These are phyloP conservation scores for Coccomyxa subellipsoidea DNA, from an alignment of 163 green algal genomes.

Conservation along the genomic window DNA sequence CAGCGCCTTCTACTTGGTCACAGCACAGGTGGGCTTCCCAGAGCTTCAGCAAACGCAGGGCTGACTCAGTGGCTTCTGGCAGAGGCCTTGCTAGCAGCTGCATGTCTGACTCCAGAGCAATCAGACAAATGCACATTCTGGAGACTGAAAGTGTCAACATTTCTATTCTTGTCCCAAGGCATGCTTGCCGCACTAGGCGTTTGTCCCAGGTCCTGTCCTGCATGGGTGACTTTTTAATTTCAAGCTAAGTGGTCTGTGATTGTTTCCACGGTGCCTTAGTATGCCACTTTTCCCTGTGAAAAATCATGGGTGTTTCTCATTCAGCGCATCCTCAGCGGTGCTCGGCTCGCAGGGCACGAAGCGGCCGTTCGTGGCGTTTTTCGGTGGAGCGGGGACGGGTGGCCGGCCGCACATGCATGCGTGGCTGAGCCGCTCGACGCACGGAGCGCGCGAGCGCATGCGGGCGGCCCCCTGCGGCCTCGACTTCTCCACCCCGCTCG, in stretches of 20 bases:
- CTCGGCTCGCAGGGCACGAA: constrained; percentile 27
- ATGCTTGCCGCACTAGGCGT: too few relatives aligned
- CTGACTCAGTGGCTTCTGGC: too few relatives aligned
- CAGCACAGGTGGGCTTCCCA: constrained; percentile 23
- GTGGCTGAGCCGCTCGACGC: constrained; percentile 41
- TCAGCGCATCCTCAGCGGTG: neutral
- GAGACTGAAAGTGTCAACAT: too few relatives aligned
- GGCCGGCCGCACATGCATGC: constrained; percentile 33
- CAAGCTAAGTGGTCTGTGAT: too few relatives aligned
- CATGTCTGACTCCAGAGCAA: too few relatives aligned
- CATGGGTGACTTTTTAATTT: too few relatives aligned
- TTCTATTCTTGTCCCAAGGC: too few relatives aligned
- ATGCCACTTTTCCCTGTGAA: neutral
- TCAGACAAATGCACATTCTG: too few relatives aligned
- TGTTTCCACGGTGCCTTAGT: too few relatives aligned
- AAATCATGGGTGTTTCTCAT: neutral
- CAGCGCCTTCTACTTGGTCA: constrained; percentile 43
- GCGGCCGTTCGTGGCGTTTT: constrained; percentile 40
- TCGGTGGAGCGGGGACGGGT: constrained; percentile 31
- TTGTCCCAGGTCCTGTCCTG: too few relatives aligned
- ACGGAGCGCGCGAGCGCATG: constrained; percentile 30
- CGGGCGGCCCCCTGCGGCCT: constrained; percentile 19
- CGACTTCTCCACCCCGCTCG: constrained; percentile 27
- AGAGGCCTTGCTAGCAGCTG: too few relatives aligned
- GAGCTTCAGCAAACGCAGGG: neutral